These are phyloP conservation scores for Austroboletus eburneus DNA, from an alignment of 768 basidiomycete species.

Conservation along the genomic window DNA sequence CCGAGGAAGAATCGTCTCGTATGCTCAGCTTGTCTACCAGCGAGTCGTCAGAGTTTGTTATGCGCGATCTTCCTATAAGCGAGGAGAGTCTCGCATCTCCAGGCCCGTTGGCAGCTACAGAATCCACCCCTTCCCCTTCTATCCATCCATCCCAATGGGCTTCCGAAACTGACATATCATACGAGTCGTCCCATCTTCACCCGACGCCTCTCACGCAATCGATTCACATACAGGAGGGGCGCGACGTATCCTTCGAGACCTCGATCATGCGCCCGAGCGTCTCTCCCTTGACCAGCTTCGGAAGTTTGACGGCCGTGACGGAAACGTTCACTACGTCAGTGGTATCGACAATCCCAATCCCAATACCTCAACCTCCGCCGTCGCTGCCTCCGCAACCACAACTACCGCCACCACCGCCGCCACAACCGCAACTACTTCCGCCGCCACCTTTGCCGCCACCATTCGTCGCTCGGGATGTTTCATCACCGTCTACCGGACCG, in stretches of 20 bases:
- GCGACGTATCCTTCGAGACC: conserved; percentile 68
- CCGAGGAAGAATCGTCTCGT: conserved; percentile 28
- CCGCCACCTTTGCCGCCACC: no score
- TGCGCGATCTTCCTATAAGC: conserved; percentile 26
- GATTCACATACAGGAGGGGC: conserved; percentile 50
- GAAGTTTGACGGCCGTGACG: conserved; percentile 32
- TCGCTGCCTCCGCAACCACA: background rate
- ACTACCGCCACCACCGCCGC: no score
- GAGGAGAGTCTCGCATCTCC: conserved; percentile 31
- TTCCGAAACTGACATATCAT: conserved; percentile 61
- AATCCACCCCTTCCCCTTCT: conserved; percentile 34
- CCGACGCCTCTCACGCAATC: conserved; percentile 64
- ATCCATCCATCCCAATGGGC: conserved; percentile 52
- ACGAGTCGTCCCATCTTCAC: conserved; percentile 70
- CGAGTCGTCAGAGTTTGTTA: conserved; percentile 35
- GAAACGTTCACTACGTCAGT: conserved; percentile 29
- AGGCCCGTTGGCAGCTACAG: conserved; percentile 30
- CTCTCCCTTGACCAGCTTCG: conserved; percentile 30
- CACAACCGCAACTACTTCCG: no score
- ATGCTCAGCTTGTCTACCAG: conserved; percentile 39
- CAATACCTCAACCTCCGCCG: background rate
- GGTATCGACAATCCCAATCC: conserved; percentile 4
- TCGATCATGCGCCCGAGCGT: conserved; percentile 66
- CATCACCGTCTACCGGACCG: conserved; percentile 33
- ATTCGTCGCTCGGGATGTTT: conserved; percentile 16